Conservation (phyloP, 257 asterid genomes). For the Orobanche coerulescens region DNA sequence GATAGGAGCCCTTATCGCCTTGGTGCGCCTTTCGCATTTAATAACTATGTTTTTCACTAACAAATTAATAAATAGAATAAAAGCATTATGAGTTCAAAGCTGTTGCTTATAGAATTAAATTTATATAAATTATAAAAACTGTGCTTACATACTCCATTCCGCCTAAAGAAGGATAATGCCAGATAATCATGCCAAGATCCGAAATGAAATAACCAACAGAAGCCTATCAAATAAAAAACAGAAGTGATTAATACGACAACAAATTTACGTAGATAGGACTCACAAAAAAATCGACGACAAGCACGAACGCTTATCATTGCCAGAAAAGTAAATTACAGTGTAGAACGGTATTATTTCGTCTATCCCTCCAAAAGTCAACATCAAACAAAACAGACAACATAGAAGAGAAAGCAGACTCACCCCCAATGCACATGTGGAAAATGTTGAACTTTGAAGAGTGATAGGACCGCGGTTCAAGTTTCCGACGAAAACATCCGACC, state of each 20-base stretch:
- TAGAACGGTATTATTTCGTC: no score
- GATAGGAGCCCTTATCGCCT: no score
- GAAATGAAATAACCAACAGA: conserved; percentile 71
- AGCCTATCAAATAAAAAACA: conserved; percentile 35
- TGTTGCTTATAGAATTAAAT: background rate
- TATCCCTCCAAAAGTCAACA: no score
- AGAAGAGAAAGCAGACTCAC: conserved; percentile 33
- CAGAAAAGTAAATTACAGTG: no score
- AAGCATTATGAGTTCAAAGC: background rate
- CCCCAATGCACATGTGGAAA: conserved; percentile 57
- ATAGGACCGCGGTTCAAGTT: conserved; percentile 32
- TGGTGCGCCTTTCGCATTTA: no score
- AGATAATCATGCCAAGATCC: conserved; percentile 75
- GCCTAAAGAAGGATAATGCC: conserved; percentile 77
- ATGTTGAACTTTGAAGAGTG: conserved; percentile 43
- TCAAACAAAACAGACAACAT: background rate
- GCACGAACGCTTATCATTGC: no score
- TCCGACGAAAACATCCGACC: conserved; percentile 52
- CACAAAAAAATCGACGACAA: no score
- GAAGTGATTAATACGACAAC: conserved; percentile 12
- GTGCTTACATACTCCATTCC: conserved; percentile 83
- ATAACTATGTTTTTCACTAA: no score
- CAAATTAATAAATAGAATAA: no score
- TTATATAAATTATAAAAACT: conserved; percentile 3
- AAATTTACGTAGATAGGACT: no score